Conservation (phyloP, 352 stramenopile genomes). For the Globisporangium okanoganense region DNA sequence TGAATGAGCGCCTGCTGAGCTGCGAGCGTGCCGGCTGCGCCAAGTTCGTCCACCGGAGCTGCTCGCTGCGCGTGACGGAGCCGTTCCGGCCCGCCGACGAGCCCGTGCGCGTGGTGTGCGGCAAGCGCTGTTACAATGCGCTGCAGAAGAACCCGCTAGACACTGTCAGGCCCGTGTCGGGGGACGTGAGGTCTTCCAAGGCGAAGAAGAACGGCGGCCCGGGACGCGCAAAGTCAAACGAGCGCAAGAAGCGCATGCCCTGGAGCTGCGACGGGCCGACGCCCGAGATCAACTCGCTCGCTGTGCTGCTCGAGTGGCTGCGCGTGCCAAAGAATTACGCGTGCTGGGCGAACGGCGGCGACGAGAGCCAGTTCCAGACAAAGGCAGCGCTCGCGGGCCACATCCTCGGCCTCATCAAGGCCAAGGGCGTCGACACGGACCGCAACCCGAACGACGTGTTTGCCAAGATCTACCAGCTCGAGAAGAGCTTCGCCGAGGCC, state of each 20-base stretch:
- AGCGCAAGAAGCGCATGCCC: constrained; percentile 18
- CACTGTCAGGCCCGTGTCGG: not conserved
- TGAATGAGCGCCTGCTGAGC: constrained; percentile 10
- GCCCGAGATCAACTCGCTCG: constrained; percentile 13
- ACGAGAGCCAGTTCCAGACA: constrained; percentile 14
- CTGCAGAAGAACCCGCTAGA: constrained; percentile 1
- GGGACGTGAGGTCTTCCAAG: not conserved
- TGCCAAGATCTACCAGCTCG: constrained; percentile 20
- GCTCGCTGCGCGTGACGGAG: constrained; percentile 16
- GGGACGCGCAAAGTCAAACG: not conserved
- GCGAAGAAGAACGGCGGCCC: not conserved
- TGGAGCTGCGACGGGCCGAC: constrained; percentile 17
- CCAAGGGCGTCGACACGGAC: constrained; percentile 12
- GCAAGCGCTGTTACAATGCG: constrained; percentile 19
- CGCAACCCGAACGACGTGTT: constrained; percentile 21
- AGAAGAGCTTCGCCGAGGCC: constrained; percentile 17
- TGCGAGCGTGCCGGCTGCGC: constrained; percentile 13
- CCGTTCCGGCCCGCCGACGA: constrained; percentile 9
- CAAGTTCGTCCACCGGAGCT: constrained; percentile 17
- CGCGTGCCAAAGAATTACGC: constrained; percentile 16
- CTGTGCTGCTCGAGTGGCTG: constrained; percentile 14
- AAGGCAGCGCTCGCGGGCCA: constrained; percentile 13
- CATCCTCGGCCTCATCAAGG: constrained; percentile 15
- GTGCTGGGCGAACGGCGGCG: constrained; percentile 16
- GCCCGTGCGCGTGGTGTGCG: constrained; percentile 12